A percentile compares a stretch with the other conserved stretches of the same genome.
Conservation (phyloP, 129 eudicot genomes). For the Logfia minima region DNA sequence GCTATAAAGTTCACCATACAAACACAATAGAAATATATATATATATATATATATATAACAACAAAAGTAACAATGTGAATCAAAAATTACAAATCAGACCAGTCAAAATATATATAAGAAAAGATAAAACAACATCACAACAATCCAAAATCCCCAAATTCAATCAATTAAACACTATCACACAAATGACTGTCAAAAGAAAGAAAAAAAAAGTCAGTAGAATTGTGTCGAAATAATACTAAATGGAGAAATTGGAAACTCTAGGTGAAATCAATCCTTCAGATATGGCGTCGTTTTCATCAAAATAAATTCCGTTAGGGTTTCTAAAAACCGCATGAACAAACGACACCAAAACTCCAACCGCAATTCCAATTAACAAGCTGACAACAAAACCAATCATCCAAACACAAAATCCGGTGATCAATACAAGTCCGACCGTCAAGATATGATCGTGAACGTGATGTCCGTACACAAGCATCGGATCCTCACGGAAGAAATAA, state of each 20-base stretch:
- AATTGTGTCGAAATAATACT: constrained; percentile 11
- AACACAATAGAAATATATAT: background rate
- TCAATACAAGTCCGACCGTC: constrained; percentile 34
- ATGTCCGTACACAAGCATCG: constrained; percentile 53
- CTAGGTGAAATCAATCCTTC: constrained; percentile 47
- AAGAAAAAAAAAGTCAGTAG: constrained; percentile 20
- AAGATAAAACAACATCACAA: background rate
- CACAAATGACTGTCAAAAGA: constrained; percentile 30
- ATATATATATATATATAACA: background rate
- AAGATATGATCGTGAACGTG: constrained; percentile 51
- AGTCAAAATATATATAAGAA: background rate
- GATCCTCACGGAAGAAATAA: constrained; percentile 69
- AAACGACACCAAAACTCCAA: constrained; percentile 44
- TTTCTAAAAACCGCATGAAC: constrained; percentile 57
- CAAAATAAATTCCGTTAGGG: constrained; percentile 56
- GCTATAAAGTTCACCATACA: background rate
- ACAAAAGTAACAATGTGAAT: constrained; percentile 17
- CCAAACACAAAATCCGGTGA: constrained; percentile 40
- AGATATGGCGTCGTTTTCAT: constrained; percentile 52
- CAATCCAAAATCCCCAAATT: constrained; percentile 18
- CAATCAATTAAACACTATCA: constrained; percentile 22
- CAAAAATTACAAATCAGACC: constrained; percentile 2
- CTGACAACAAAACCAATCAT: constrained; percentile 33
- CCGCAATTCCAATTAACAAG: constrained; percentile 42
- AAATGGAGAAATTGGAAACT: constrained; percentile 16